Evolutionary conservation across 257 asterid genomes (phyloP), one percentile per base, ranked within the genome.

Genomic region (Penstemon barbatus): DNA sequence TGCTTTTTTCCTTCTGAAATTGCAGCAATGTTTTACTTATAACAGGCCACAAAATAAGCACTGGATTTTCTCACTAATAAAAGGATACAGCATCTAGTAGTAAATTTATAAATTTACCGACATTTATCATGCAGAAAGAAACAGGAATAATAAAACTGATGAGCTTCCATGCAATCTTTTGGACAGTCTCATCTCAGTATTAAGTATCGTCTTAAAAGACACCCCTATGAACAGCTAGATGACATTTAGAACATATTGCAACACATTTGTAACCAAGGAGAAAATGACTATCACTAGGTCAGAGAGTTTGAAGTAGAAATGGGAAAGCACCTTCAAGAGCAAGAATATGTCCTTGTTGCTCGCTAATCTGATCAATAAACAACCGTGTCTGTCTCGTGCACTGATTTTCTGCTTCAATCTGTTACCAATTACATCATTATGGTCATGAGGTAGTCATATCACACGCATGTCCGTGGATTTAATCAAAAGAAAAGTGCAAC

Each of bases 371-470:
- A 80, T 92, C 96, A 57, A 90, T 88, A 33, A 92, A 81, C 74
- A 77, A 77, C 48, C 89, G 80, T 8, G 96, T 86, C 80, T 88
- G 97, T 75, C 95, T 86, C 13, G 91, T 80, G 74, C 98, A 92
- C 71, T 81, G 98, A 78, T 52, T 82, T 84, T 92, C 98, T 71
- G 95, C 96, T 52, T 90, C 98, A n/a, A 92, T 82, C 98, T 92
- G 85, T 72, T 45, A 73, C 61, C 61, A 80, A 43, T 61, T 49
- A 66, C 42, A 59, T 25, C 33, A 25, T 25, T 25, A 25, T 25
- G 1, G 33, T 25, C 33, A 25, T 25, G 33, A 25, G 33, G 33
- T 1, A 25, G 33, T 25, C 2, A 25, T 25, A 25, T 43, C 55
- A 70, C 19, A 5, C 4, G 10, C 61, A 55, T 25, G 55, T 39